A percentile compares a stretch with the other conserved stretches of the same genome.
phyloP scores from a whole-genome alignment of 1,284 basidiomycete species.

The Pseudozyma flocculosa region DNA sequence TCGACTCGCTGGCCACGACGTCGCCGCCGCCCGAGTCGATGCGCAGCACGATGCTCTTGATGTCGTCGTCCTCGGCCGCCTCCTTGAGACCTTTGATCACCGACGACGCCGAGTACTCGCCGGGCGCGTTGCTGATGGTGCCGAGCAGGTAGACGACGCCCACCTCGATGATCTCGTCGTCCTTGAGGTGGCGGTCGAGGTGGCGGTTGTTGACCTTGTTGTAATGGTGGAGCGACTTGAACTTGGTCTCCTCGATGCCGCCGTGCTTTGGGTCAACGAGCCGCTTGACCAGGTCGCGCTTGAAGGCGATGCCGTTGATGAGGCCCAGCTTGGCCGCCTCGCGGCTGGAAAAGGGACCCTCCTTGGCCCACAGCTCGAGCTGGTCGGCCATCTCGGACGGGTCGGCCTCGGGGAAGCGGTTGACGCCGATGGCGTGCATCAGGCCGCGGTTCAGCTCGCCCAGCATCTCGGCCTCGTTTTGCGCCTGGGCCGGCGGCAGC shows the following conservation, averaged over 20 bases:
- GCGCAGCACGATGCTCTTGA: constrained; percentile 59
- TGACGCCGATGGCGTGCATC: constrained; percentile 43
- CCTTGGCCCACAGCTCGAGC: constrained; percentile 50
- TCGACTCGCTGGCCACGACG: constrained; percentile 59
- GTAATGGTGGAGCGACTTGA: constrained; percentile 46
- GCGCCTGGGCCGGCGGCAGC: constrained; percentile 38
- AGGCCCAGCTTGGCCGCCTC: constrained; percentile 57
- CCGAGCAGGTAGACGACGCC: constrained; percentile 60
- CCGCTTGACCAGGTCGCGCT: constrained; percentile 52
- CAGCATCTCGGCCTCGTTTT: constrained; percentile 50
- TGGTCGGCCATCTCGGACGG: constrained; percentile 40
- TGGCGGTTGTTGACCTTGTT: constrained; percentile 25
- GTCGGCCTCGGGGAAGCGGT: constrained; percentile 38
- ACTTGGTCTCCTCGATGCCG: constrained; percentile 38
- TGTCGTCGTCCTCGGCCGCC: constrained; percentile 58
- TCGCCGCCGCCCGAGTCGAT: constrained; percentile 61
- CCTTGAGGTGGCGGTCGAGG: constrained; percentile 34
- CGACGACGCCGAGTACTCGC: constrained; percentile 53
- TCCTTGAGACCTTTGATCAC: constrained; percentile 60
- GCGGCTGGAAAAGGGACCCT: constrained; percentile 57
- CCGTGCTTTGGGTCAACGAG: constrained; percentile 36
- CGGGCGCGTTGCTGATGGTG: constrained; percentile 51
- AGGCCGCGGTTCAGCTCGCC: constrained; percentile 50
- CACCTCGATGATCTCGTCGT: constrained; percentile 55
- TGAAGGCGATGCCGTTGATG: constrained; percentile 57